phyloP scores from a whole-genome alignment of 345 rosid genomes.

The Eucalyptus viminalis region DNA sequence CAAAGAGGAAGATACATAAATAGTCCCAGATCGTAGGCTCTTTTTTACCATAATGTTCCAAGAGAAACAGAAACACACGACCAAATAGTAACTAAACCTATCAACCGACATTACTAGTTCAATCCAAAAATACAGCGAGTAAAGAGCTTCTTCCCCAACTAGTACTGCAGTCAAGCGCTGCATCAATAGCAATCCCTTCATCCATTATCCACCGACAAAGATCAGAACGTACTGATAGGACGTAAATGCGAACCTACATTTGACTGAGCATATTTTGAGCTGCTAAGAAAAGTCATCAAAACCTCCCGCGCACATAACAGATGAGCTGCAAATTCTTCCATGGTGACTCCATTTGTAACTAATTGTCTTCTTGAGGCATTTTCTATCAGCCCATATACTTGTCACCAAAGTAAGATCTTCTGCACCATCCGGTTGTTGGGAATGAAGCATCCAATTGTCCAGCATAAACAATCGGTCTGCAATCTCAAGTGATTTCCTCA shows the following conservation, averaged over 20 bases:
- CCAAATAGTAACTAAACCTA: background rate
- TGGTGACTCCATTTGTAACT: background rate
- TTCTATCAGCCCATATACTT: background rate
- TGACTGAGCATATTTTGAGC: background rate
- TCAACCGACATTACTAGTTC: background rate
- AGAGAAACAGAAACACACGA: background rate
- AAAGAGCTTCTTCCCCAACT: background rate
- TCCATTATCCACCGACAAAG: background rate
- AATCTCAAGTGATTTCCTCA: background rate
- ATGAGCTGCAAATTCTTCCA: background rate
- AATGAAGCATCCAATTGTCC: background rate
- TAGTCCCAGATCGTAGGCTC: background rate
- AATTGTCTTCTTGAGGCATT: background rate
- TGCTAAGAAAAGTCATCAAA: background rate
- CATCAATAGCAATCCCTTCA: background rate
- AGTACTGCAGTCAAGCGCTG: background rate
- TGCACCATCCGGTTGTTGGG: background rate
- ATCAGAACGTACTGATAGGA: background rate
- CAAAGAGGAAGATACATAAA: background rate
- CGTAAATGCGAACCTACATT: background rate
- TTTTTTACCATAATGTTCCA: background rate
- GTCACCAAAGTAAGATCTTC: background rate
- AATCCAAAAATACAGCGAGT: background rate
- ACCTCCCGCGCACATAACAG: background rate
- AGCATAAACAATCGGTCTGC: background rate